These are phyloP conservation scores for Rauvolfia tetraphylla DNA, from an alignment of 257 asterid species.

Conservation along the genomic window DNA sequence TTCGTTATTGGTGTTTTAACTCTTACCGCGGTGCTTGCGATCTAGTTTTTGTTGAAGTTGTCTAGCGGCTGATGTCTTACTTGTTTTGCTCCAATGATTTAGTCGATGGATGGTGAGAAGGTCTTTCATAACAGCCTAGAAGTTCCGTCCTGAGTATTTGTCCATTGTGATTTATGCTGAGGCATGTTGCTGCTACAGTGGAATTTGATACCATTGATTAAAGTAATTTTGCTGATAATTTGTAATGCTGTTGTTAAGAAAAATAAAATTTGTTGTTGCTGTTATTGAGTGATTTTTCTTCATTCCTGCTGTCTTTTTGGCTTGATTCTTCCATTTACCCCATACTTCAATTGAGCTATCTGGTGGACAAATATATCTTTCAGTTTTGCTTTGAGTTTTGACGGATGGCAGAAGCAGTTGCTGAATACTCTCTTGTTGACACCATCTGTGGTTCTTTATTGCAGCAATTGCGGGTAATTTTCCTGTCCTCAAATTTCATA, in stretches of 20 bases:
- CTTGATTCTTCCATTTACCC: background rate
- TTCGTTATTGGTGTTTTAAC: no score
- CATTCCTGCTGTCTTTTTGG: background rate
- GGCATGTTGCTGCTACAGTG: background rate
- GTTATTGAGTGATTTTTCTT: background rate
- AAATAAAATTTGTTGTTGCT: no score
- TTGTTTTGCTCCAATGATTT: background rate
- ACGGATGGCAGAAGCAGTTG: constrained; percentile 66
- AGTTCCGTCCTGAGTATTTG: no score
- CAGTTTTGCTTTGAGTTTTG: constrained; percentile 21
- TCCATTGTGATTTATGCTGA: no score
- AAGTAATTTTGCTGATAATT: background rate
- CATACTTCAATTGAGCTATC: background rate
- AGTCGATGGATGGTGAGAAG: background rate
- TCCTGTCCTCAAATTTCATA: background rate
- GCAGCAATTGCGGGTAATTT: constrained; percentile 75
- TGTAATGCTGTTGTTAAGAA: background rate
- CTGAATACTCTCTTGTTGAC: constrained; percentile 48
- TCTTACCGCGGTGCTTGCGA: background rate
- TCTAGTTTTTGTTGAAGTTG: background rate
- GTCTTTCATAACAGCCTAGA: background rate
- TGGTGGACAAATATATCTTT: background rate
- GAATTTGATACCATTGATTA: background rate
- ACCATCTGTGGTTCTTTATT: constrained; percentile 76
- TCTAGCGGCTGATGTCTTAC: background rate